Conservation (phyloP, 805 yeast species). For the Nakazawaea molendinolei region DNA sequence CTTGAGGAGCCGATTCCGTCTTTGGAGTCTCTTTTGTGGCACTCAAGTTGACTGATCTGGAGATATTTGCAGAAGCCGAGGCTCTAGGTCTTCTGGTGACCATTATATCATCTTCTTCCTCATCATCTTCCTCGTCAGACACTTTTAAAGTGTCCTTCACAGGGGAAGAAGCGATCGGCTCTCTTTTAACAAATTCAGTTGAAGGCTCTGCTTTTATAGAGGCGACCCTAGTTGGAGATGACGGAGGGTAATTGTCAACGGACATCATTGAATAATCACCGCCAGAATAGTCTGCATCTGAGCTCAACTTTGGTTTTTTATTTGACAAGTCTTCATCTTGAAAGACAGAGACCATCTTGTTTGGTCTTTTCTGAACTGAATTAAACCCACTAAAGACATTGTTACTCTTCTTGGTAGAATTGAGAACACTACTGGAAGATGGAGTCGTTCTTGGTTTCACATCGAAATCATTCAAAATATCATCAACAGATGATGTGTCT, state of each 20-base stretch:
- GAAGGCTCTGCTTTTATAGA: background rate
- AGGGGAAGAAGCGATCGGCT: constrained; percentile 5
- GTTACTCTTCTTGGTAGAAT: constrained; percentile 20
- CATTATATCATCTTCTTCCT: constrained; percentile 54
- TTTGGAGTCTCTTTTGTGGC: constrained; percentile 18
- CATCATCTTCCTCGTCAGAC: constrained; percentile 28
- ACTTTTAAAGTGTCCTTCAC: constrained; percentile 9
- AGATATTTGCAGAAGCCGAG: constrained; percentile 32
- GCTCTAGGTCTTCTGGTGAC: constrained; percentile 46
- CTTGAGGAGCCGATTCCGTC: constrained; percentile 17
- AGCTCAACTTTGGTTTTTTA: constrained; percentile 19
- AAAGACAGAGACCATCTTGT: constrained; percentile 13
- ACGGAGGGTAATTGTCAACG: constrained; percentile 8
- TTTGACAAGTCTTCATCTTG: constrained; percentile 16
- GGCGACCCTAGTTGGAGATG: constrained; percentile 7
- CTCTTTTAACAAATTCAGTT: constrained; percentile 1
- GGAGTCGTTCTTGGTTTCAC: constrained; percentile 20
- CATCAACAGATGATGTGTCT: constrained; percentile 50
- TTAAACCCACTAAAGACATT: constrained; percentile 27
- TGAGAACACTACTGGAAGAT: constrained; percentile 20
- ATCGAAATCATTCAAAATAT: constrained; percentile 55
- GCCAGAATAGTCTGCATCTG: constrained; percentile 18
- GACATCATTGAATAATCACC: constrained; percentile 11
- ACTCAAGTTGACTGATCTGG: constrained; percentile 34
- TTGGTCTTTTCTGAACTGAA: constrained; percentile 6